Percentiles rank a stretch among this genome's conserved stretches.
Conservation (phyloP, 2,329 filamentous ascomycete genomes). For the Monilinia laxa region DNA sequence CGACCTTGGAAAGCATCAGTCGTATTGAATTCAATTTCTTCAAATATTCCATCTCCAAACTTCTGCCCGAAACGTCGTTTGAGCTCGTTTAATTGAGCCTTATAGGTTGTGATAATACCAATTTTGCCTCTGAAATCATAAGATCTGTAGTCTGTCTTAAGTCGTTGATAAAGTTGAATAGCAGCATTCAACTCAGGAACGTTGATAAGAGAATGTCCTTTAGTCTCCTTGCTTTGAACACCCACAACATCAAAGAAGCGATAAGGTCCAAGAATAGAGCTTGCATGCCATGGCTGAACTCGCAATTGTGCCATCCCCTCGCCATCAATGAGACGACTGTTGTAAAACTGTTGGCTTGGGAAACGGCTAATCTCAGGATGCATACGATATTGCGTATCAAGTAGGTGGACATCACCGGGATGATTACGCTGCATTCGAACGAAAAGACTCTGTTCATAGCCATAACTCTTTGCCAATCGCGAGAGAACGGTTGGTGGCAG, state of each 20-base stretch:
- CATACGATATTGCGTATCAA: slow-evolving; percentile 99
- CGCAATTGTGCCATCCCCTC: slow-evolving; percentile 76
- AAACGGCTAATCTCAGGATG: slow-evolving; percentile 94
- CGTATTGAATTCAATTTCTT: slow-evolving; percentile 93
- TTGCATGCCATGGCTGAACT: slow-evolving; percentile 80
- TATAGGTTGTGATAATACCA: slow-evolving; percentile 97
- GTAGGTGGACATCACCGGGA: slow-evolving; percentile 81
- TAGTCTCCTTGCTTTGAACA: slow-evolving; percentile 75
- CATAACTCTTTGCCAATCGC: slow-evolving; percentile 84
- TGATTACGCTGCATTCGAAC: slow-evolving; percentile 97
- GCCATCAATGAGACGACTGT: slow-evolving; percentile 81
- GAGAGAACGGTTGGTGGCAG: slow-evolving; percentile 94
- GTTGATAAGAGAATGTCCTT: slow-evolving; percentile 89
- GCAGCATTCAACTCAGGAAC: slow-evolving; percentile 82
- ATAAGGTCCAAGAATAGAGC: slow-evolving; percentile 80
- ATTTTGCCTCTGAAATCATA: slow-evolving; percentile 79
- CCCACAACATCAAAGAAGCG: slow-evolving; percentile 97
- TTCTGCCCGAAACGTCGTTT: slow-evolving; percentile 69
- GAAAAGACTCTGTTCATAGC: slow-evolving; percentile 97
- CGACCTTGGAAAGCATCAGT: slow-evolving; percentile 97
- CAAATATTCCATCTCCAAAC: slow-evolving; percentile 74
- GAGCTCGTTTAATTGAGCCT: slow-evolving; percentile 82
- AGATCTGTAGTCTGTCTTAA: slow-evolving; percentile 68
- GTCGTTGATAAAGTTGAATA: slow-evolving; percentile 77
- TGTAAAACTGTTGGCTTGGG: slow-evolving; percentile 89